Percentiles rank a stretch among this genome's conserved stretches.
These are phyloP conservation scores for Dioscorea alata DNA, from an alignment of 106 monocot genomes.

Conservation along the genomic window DNA sequence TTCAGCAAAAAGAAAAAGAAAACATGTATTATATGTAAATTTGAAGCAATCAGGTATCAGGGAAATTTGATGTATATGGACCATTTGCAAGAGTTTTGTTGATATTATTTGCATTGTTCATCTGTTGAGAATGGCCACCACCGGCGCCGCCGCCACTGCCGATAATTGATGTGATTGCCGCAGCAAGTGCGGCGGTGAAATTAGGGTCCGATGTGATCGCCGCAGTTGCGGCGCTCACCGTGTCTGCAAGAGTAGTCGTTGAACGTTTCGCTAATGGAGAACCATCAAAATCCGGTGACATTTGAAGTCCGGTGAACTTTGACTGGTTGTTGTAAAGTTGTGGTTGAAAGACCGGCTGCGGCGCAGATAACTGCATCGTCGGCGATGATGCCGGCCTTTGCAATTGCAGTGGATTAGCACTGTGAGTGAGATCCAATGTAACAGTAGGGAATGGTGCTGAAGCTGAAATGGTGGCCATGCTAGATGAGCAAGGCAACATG, in stretches of 20 bases:
- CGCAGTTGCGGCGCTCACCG: slow-evolving; percentile 39
- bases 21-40: no score
- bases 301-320: slow-evolving; percentile 69
- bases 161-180: slow-evolving; percentile 69
- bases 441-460: slow-evolving; percentile 94
- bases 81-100: no score
- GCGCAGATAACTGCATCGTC: not conserved
- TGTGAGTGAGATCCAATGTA: slow-evolving; percentile 72
- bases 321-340: slow-evolving; percentile 56
- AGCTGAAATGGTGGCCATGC: slow-evolving; percentile 86
- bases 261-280: slow-evolving; percentile 9
- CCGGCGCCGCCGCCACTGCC: slow-evolving; percentile 8
- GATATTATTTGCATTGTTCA: no score
- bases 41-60: no score
- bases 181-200: slow-evolving; percentile 57
- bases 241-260: slow-evolving; percentile 22
- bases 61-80: no score
- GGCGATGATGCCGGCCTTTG: slow-evolving; percentile 23
- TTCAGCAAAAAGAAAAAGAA: no score
- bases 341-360: slow-evolving; percentile 40
- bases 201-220: slow-evolving; percentile 64
- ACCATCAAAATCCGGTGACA: slow-evolving; percentile 16
- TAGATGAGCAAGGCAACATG: slow-evolving; percentile 60
- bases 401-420: slow-evolving; percentile 33
- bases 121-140: not conserved